A percentile compares a stretch with the other conserved stretches of the same genome.
Conservation (phyloP, 129 eudicot species). For the Solidago caesia region DNA sequence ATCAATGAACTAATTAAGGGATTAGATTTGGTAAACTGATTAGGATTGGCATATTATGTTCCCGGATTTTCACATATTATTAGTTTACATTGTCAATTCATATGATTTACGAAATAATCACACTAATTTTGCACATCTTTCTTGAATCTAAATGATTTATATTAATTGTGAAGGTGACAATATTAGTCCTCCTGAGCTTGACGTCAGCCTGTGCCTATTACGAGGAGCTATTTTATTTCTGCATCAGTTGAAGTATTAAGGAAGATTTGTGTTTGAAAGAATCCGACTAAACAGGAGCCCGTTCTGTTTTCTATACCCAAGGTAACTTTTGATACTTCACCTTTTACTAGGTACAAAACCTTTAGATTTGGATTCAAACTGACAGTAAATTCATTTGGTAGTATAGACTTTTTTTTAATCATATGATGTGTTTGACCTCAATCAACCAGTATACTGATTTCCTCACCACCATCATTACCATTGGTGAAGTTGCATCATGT, state of each 20-base stretch:
- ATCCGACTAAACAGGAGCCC: background rate
- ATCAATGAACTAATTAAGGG: background rate
- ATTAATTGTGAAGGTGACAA: background rate
- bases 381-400: slow-evolving; percentile 2
- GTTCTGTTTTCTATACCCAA: background rate
- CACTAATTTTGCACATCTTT: background rate
- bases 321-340: slow-evolving; percentile 10
- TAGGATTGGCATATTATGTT: no score
- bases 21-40: background rate
- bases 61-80: background rate
- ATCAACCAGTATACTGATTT: background rate
- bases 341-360: background rate
- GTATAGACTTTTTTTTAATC: background rate
- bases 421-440: background rate
- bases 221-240: background rate
- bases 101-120: no score
- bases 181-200: background rate
- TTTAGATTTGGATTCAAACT: background rate
- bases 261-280: background rate
- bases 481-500: background rate
- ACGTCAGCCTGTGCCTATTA: slow-evolving; percentile 7
- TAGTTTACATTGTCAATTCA: background rate
- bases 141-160: background rate
- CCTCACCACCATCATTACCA: background rate
- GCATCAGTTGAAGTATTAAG: background rate